Evolutionary conservation across 352 stramenopile species (phyloP).

Genomic region (Saprolegnia diclina): DNA sequence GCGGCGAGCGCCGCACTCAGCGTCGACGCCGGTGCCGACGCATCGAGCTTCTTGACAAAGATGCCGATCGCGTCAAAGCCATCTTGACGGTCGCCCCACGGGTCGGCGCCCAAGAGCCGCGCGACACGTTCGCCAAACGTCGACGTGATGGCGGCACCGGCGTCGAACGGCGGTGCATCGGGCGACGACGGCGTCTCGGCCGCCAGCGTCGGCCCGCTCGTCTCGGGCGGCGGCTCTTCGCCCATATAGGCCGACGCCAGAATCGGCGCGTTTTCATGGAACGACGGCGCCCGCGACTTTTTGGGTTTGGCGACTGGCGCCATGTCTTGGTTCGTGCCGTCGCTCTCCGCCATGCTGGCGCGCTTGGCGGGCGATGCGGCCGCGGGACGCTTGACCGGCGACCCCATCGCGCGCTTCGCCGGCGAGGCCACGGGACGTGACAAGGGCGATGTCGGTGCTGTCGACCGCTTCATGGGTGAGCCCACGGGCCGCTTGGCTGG

Average conservation of each 20-base stretch:
- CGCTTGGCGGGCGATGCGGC: not conserved
- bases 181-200: slow-evolving; percentile 30
- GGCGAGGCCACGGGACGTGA: slow-evolving; percentile 1
- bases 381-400: not conserved
- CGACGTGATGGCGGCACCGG: slow-evolving; percentile 56
- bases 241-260: slow-evolving; percentile 38
- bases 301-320: not conserved
- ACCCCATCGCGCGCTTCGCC: not conserved
- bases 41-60: slow-evolving; percentile 58
- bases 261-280: slow-evolving; percentile 44
- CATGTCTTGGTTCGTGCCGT: not conserved
- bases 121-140: slow-evolving; percentile 68
- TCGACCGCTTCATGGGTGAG: not conserved
- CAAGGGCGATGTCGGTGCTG: not conserved
- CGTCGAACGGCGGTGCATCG: slow-evolving; percentile 41
- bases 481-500: too few relatives aligned
- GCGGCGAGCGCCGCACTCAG: slow-evolving; percentile 62
- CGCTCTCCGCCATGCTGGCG: not conserved
- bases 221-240: slow-evolving; percentile 20
- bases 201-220: slow-evolving; percentile 12
- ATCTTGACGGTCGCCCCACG: slow-evolving; percentile 75
- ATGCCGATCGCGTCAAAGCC: slow-evolving; percentile 66
- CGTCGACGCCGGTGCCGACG: slow-evolving; percentile 29
- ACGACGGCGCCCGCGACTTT: slow-evolving; percentile 6
- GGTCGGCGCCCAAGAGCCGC: slow-evolving; percentile 54